Evolutionary conservation across 768 basidiomycete species (phyloP).

Genomic region (Mycena rosella): DNA sequence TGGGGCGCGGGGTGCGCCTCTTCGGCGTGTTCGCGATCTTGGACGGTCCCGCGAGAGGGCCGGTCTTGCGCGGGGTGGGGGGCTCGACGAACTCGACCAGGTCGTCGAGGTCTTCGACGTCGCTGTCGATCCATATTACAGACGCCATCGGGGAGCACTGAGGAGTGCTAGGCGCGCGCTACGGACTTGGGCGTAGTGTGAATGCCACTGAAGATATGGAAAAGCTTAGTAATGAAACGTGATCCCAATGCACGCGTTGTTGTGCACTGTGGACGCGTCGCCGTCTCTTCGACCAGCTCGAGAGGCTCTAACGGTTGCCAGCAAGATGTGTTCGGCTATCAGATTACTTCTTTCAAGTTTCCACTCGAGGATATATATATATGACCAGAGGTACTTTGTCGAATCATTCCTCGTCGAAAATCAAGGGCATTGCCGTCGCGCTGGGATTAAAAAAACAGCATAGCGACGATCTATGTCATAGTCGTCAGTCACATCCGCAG

Average conservation of each 20-base stretch:
- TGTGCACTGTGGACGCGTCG: background rate
- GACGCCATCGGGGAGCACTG: background rate
- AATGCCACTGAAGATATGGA: background rate
- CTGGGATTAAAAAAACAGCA: too few relatives aligned
- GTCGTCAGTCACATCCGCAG: too few relatives aligned
- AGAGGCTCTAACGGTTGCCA: too few relatives aligned
- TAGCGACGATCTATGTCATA: too few relatives aligned
- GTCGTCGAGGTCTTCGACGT: conserved; percentile 17
- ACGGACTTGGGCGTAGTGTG: too few relatives aligned
- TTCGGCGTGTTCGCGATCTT: conserved; percentile 9
- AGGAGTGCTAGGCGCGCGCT: background rate
- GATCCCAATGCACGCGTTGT: background rate
- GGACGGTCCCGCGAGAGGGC: conserved; percentile 20
- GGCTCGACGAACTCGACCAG: conserved; percentile 27
- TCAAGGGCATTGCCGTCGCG: too few relatives aligned
- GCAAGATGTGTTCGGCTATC: too few relatives aligned
- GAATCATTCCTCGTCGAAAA: too few relatives aligned
- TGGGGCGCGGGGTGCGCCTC: background rate
- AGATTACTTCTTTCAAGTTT: too few relatives aligned
- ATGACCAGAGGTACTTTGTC: too few relatives aligned
- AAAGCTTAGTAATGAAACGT: background rate
- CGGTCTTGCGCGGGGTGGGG: conserved; percentile 11
- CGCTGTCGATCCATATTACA: conserved; percentile 32
- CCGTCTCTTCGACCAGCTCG: background rate
- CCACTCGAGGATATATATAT: too few relatives aligned